Evolutionary conservation across 495 filamentous ascomycete species (phyloP), one percentile per base, ranked within the genome.

Genomic region (Podospora comata): DNA sequence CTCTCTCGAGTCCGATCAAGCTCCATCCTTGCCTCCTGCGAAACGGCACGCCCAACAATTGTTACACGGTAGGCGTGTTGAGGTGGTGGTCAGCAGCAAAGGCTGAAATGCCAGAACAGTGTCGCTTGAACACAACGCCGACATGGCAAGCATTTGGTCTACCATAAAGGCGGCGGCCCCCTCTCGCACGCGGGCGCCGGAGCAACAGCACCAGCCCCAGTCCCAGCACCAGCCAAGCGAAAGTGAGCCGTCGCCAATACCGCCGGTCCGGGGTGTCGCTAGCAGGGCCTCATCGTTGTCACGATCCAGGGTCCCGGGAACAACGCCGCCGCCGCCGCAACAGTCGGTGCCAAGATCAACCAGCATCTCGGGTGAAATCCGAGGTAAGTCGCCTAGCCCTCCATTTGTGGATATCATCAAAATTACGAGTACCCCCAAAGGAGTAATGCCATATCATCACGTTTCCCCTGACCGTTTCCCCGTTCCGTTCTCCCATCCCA

Each of bases 81-180:
- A 23, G 23, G 23, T 23, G 55, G 55, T 58, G 55, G 55, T 58
- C 55, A 58, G 55, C 55, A 58, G n/a, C 55, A 58, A 5, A 20
- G n/a, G 4, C 55, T 58, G n/a, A 58, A 5, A 58, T 58, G 39
- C 39, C 39, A 48, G 13, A 48, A 48, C 7, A 48, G 7, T 16
- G 39, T 48, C 9, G 1, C 5, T 11, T 13, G 39, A 13, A 3
- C 39, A 58, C n/a, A n/a, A 58, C n/a, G 55, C 7, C 4, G 23
- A 66, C 44, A 63, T 69, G 68, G n/a, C 64, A 11, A 48, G 70
- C 27, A 67, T 74, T 23, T 74, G 70, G 73, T 68, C 73, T 4
- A 53, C 70, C 19, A 67, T 74, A 70, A 74, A 74, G 67, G 67
- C 68, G 34, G 68, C 57, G 2, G 64, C 64, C 27, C 64, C 55